Evolutionary conservation across 495 filamentous ascomycete species (phyloP).

Genomic region (Lasiosphaeria ovina): DNA sequence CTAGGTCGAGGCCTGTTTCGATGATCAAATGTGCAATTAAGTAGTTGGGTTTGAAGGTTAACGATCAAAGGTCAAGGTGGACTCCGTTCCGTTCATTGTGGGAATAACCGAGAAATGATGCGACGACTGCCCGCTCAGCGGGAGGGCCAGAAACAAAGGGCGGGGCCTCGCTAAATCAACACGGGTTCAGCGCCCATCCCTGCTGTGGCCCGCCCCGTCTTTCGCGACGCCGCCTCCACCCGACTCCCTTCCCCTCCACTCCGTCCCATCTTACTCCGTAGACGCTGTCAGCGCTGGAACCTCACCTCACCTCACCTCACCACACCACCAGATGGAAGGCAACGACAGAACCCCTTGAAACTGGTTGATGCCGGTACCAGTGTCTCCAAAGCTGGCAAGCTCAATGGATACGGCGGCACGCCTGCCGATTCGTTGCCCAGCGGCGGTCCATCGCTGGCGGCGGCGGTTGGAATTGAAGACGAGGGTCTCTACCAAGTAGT

Average conservation of each 20-base stretch:
- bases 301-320: constrained; percentile 9
- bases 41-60: too few species aligned
- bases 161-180: too few species aligned
- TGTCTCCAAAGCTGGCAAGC: not conserved
- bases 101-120: constrained; percentile 7
- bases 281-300: constrained; percentile 1
- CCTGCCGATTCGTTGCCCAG: not conserved
- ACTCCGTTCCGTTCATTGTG: too few species aligned
- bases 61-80: too few species aligned
- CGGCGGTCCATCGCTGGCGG: not conserved
- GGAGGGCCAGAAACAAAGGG: constrained; percentile 14
- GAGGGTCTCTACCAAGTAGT: too few species aligned
- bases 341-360: constrained; percentile 15
- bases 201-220: not conserved
- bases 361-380: constrained; percentile 5
- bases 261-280: not conserved
- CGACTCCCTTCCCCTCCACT: not conserved
- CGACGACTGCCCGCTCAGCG: constrained; percentile 12
- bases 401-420: not conserved
- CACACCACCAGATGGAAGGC: not conserved
- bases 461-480: not conserved
- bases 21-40: too few species aligned
- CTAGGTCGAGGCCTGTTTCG: too few species aligned
- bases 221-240: not conserved
- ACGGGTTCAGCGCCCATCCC: not conserved